Evolutionary conservation across 495 filamentous ascomycete genomes (phyloP).

Genomic region (Aspergillus affinis): DNA sequence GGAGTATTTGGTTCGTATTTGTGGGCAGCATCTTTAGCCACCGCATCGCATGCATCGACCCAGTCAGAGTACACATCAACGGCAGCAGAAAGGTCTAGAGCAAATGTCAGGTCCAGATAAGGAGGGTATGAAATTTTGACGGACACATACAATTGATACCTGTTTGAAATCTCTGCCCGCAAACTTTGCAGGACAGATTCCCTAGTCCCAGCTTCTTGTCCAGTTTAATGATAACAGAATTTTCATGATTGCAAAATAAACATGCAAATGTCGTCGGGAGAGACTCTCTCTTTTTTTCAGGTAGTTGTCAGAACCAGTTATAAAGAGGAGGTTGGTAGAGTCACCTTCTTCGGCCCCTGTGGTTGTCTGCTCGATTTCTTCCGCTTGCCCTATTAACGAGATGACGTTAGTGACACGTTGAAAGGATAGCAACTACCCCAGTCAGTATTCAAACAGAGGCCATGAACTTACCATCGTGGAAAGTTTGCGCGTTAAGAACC

Average conservation of each 20-base stretch:
- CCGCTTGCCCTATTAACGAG: slow-evolving; percentile 70
- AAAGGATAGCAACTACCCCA: not conserved
- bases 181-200: slow-evolving; percentile 83
- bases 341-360: slow-evolving; percentile 78
- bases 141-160: slow-evolving; percentile 82
- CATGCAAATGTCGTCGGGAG: slow-evolving; percentile 90
- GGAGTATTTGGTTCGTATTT: slow-evolving; percentile 48
- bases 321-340: not conserved
- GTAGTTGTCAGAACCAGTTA: slow-evolving; percentile 9
- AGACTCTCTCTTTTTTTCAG: slow-evolving; percentile 66
- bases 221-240: slow-evolving; percentile 80
- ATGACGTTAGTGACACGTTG: not conserved
- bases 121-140: not conserved
- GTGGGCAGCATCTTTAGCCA: slow-evolving; percentile 61
- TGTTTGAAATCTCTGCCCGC: slow-evolving; percentile 89
- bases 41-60: slow-evolving; percentile 93
- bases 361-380: slow-evolving; percentile 91
- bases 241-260: slow-evolving; percentile 97
- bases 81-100: slow-evolving; percentile 74
- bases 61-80: slow-evolving; percentile 98
- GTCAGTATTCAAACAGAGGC: not conserved
- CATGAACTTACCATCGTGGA: not conserved
- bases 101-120: not conserved
- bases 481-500: not conserved
- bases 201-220: slow-evolving; percentile 90